Percentiles rank a stretch among this genome's conserved stretches.
phyloP scores from a whole-genome alignment of 352 stramenopile genomes.

The Phytophthora pini region DNA sequence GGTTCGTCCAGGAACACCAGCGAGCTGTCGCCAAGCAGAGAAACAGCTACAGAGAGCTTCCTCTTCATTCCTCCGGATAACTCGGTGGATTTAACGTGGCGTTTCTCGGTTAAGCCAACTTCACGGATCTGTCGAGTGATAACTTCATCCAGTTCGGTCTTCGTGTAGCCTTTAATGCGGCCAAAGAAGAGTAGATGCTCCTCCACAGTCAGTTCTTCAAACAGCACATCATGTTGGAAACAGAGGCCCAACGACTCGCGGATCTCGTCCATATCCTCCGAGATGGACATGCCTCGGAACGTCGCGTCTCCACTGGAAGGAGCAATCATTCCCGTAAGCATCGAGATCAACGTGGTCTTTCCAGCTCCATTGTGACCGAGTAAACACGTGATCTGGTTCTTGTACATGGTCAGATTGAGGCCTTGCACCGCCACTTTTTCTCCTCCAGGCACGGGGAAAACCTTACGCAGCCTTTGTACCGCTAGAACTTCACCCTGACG shows the following conservation, averaged over 20 bases:
- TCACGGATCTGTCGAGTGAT: constrained; percentile 56
- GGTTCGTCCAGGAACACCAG: constrained; percentile 92
- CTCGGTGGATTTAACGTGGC: constrained; percentile 52
- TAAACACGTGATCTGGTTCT: constrained; percentile 92
- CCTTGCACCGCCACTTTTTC: constrained; percentile 84
- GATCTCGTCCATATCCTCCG: constrained; percentile 75
- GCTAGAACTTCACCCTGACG: constrained; percentile 42
- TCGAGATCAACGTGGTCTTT: constrained; percentile 93
- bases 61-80: constrained; percentile 92
- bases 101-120: constrained; percentile 74
- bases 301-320: constrained; percentile 60
- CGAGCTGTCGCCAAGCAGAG: constrained; percentile 88
- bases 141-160: constrained; percentile 36
- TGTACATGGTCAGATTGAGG: constrained; percentile 89
- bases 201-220: constrained; percentile 75
- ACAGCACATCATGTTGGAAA: constrained; percentile 87
- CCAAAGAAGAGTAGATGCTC: constrained; percentile 81
- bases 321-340: constrained; percentile 89
- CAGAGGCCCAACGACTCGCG: constrained; percentile 78
- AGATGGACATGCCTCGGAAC: constrained; percentile 78
- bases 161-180: constrained; percentile 60
- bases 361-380: constrained; percentile 93
- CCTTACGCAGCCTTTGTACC: constrained; percentile 60
- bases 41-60: constrained; percentile 90
- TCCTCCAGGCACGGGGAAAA: constrained; percentile 78